Percentiles rank a stretch among this genome's conserved stretches.
Conservation (phyloP, 2,329 filamentous ascomycete genomes). For the Sordariomycetes sp. region DNA sequence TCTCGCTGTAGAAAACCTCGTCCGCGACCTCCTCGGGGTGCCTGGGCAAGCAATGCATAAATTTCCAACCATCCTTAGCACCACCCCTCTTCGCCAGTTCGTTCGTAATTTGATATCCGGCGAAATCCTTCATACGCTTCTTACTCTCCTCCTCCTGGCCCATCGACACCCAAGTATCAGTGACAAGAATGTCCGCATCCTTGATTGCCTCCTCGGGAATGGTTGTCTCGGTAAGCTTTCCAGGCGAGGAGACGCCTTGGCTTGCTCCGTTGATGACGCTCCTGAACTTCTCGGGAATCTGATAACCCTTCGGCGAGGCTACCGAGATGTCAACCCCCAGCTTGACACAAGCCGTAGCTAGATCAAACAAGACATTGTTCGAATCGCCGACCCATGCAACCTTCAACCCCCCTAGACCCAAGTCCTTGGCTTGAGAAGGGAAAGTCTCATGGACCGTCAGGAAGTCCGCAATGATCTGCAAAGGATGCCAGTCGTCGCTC, state of each 20-base stretch:
- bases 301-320: conserved; percentile 77
- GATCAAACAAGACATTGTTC: conserved; percentile 93
- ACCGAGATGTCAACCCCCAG: conserved; percentile 80
- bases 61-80: conserved; percentile 85
- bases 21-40: conserved; percentile 90
- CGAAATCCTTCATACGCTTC: conserved; percentile 71
- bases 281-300: conserved; percentile 68
- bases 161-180: conserved; percentile 98
- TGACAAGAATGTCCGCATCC: conserved; percentile 82
- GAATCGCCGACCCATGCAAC: conserved; percentile 94
- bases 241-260: conserved; percentile 45
- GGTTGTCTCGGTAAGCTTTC: conserved; percentile 65
- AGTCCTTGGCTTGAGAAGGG: conserved; percentile 30
- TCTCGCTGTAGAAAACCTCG: conserved; percentile 82
- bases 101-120: conserved; percentile 83
- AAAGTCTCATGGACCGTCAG: conserved; percentile 81
- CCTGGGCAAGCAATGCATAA: conserved; percentile 95
- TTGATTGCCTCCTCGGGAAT: conserved; percentile 79
- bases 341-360: conserved; percentile 81
- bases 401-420: conserved; percentile 76
- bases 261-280: conserved; percentile 60
- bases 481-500: conserved; percentile 83
- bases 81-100: conserved; percentile 77
- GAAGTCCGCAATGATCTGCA: conserved; percentile 92
- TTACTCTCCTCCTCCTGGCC: conserved; percentile 82